phyloP scores from a whole-genome alignment of 768 basidiomycete species.

The Boletus pseudopeckii region DNA sequence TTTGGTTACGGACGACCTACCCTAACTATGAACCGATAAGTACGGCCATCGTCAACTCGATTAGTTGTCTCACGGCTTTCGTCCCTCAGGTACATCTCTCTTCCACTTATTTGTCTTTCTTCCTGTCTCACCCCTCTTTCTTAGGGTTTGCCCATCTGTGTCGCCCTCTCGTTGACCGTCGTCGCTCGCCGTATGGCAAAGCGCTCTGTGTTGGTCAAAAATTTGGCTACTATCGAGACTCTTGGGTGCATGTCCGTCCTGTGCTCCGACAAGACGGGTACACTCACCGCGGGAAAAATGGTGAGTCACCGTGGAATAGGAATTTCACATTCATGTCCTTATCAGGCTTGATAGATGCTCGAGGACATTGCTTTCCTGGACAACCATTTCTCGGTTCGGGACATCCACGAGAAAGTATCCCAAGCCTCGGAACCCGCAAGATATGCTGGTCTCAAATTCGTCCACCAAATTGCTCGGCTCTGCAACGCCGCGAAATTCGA shows the following conservation, averaged over 20 bases:
- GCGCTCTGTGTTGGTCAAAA: conserved; percentile 46
- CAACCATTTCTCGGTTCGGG: conserved; percentile 12
- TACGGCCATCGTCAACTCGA: conserved; percentile 35
- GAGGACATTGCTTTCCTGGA: conserved; percentile 39
- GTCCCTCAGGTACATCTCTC: conserved; percentile 35
- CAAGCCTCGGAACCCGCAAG: conserved; percentile 4
- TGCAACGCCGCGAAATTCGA: conserved; percentile 58
- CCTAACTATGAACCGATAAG: conserved; percentile 34
- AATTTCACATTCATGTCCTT: neutral
- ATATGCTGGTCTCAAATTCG: conserved; percentile 17
- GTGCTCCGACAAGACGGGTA: conserved; percentile 54
- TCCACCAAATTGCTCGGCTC: conserved; percentile 43
- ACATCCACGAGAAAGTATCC: conserved; percentile 8
- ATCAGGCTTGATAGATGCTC: conserved; percentile 30
- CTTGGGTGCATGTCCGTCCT: conserved; percentile 49
- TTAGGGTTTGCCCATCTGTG: conserved; percentile 36
- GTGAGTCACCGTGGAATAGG: conserved; percentile 12
- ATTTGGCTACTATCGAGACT: conserved; percentile 49
- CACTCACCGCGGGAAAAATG: conserved; percentile 48
- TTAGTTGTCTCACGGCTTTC: conserved; percentile 38
- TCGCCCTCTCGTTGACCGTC: conserved; percentile 50
- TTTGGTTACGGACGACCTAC: conserved; percentile 36
- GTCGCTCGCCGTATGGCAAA: conserved; percentile 46
- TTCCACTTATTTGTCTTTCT: neutral
- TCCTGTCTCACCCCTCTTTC: neutral